Evolutionary conservation across 192 early-diverging fungal species (phyloP), one percentile per base, ranked within the genome.

Genomic region (Backusella westeae): DNA sequence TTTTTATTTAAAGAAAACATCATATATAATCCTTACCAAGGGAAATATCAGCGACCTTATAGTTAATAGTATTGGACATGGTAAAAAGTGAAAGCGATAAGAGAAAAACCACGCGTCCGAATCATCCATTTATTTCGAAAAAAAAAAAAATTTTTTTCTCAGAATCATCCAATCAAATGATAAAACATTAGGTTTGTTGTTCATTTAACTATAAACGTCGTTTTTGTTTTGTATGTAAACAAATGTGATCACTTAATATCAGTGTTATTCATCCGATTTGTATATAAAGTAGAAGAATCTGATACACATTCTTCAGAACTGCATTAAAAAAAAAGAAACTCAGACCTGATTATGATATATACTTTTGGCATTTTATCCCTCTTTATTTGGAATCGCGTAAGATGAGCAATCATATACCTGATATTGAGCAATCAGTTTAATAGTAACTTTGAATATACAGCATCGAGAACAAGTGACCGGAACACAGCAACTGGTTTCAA

Each of bases 21-120:
- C 36, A 0, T 9, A 14, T 35, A 9, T 36, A 93, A 89, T 88
- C 95, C 75, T 93, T 93, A 80, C 95, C 94, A 79, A 97, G 94
- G 42, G 92, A 91, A 80, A 97, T 97, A 85, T 97, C 95, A 77
- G 94, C 94, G 77, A 92, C 90, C 83, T 89, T 87, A 81, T 78
- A 85, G 39, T 71, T 65, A 14, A 53, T 52, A 66, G 73, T 81
- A 15, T 36, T 32, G 41, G 17, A 67, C 14, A 69, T 46, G 23
- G 36, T 41, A 26, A 35, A 49, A 17, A 29, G 15, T 23, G 15
- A 59, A 76, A 38, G 36, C 42, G 39, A 17, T 46, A 34, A 71
- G 49, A 49, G 17, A n/a, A 63, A 56, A 63, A 74, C 4, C n/a
- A 39, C 35, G 53, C 53, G 35, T 74, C 29, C 17, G 6, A 46